A percentile compares a stretch with the other conserved stretches of the same genome.
phyloP scores from a whole-genome alignment of 768 basidiomycete species.

The Termitomyces sp. region DNA sequence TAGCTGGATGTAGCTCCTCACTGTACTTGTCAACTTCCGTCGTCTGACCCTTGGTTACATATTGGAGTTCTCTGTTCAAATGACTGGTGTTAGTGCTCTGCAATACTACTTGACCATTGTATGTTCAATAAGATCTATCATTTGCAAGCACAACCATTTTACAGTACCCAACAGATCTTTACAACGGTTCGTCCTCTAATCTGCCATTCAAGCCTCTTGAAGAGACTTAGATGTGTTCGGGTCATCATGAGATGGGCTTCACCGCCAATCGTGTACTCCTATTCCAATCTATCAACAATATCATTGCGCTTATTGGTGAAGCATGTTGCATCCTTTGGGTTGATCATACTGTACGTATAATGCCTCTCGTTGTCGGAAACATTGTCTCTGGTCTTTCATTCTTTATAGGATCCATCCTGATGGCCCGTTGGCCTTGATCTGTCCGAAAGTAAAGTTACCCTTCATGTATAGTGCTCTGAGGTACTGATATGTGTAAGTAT shows the following conservation, averaged over 20 bases:
- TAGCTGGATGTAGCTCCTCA: slow-evolving; percentile 36
- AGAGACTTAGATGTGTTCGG: not conserved
- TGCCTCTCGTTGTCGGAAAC: slow-evolving; percentile 38
- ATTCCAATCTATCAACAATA: slow-evolving; percentile 49
- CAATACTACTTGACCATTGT: slow-evolving; percentile 48
- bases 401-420: slow-evolving; percentile 36
- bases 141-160: not conserved
- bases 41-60: slow-evolving; percentile 40
- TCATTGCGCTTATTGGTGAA: slow-evolving; percentile 50
- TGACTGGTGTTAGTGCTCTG: slow-evolving; percentile 56
- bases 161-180: slow-evolving; percentile 23
- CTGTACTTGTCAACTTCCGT: slow-evolving; percentile 38
- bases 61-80: slow-evolving; percentile 52
- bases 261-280: slow-evolving; percentile 37
- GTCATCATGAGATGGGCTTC: slow-evolving; percentile 39
- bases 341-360: slow-evolving; percentile 33
- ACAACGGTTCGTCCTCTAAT: slow-evolving; percentile 19
- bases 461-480: not conserved
- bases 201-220: slow-evolving; percentile 6
- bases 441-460: slow-evolving; percentile 30
- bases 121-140: not conserved
- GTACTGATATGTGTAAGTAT: not conserved
- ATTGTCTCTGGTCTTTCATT: slow-evolving; percentile 35
- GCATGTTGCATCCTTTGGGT: slow-evolving; percentile 41
- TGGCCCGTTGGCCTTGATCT: slow-evolving; percentile 38